Percentiles rank a stretch among this genome's conserved stretches.
Conservation (phyloP, 2,329 filamentous ascomycete genomes). For the Cryoendolithus antarcticus region DNA sequence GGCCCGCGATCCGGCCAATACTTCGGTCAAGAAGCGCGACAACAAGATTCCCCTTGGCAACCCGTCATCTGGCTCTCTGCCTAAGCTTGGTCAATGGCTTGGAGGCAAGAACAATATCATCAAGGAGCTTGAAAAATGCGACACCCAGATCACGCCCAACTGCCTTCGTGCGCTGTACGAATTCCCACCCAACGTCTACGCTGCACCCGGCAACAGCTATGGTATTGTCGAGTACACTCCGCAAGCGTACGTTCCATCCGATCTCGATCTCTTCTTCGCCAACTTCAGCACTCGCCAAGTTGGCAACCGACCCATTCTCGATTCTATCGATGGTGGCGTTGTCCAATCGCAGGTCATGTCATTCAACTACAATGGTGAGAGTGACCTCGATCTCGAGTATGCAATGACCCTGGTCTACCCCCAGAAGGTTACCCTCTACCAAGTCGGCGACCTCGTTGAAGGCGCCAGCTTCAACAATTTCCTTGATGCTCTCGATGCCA, state of each 20-base stretch:
- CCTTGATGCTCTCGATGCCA: constrained; percentile 34
- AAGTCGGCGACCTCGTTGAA: constrained; percentile 28
- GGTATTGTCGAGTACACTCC: constrained; percentile 42
- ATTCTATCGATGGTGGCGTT: constrained; percentile 22
- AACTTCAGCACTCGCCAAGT: constrained; percentile 22
- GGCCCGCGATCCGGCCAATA: not conserved
- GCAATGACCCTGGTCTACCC: constrained; percentile 42
- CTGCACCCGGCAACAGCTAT: constrained; percentile 36
- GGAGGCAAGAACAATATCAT: constrained; percentile 12
- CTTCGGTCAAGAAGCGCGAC: not conserved
- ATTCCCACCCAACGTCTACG: constrained; percentile 25
- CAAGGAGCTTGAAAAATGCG: constrained; percentile 32
- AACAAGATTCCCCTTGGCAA: constrained; percentile 20
- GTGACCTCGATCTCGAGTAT: constrained; percentile 43
- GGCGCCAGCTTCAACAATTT: constrained; percentile 24
- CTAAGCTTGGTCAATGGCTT: constrained; percentile 15
- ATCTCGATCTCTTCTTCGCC: constrained; percentile 24
- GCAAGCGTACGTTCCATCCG: constrained; percentile 35
- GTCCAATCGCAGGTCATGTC: constrained; percentile 29
- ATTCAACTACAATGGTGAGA: constrained; percentile 35
- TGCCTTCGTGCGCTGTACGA: constrained; percentile 33
- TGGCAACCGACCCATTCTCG: constrained; percentile 19
- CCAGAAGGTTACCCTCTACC: constrained; percentile 39
- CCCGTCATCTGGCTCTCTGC: constrained; percentile 16
- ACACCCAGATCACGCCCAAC: constrained; percentile 43